Percentiles rank a stretch among this genome's conserved stretches.
Evolutionary conservation across 306 rosid species (phyloP).

Genomic region (Castanea mollissima): DNA sequence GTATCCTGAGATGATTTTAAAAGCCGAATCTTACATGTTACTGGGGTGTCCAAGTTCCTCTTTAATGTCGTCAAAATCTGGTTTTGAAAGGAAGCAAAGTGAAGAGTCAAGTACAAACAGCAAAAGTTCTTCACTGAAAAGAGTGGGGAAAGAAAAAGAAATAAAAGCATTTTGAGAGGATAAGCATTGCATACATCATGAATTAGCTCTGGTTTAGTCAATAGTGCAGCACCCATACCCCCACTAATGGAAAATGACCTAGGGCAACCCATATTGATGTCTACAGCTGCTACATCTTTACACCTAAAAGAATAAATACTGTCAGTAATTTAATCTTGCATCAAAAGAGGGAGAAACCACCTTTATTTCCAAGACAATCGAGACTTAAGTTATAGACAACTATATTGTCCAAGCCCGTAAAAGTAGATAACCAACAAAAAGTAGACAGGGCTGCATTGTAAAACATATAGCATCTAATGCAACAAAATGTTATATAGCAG

Average conservation of each 20-base stretch:
- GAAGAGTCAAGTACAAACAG: slow-evolving; percentile 10
- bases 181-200: slow-evolving; percentile 56
- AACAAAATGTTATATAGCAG: neutral
- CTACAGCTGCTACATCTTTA: slow-evolving; percentile 83
- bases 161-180: slow-evolving; percentile 10
- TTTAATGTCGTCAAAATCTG: slow-evolving; percentile 85
- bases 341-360: neutral
- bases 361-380: neutral
- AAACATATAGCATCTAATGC: neutral
- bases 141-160: neutral
- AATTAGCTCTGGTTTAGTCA: slow-evolving; percentile 78
- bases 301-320: slow-evolving; percentile 41
- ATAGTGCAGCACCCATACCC: slow-evolving; percentile 90
- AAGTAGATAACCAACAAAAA: neutral
- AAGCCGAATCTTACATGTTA: slow-evolving; percentile 89
- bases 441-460: neutral
- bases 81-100: slow-evolving; percentile 15
- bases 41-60: slow-evolving; percentile 78
- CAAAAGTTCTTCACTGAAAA: neutral
- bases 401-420: neutral
- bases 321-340: slow-evolving; percentile 1
- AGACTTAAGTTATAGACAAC: neutral
- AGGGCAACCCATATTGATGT: slow-evolving; percentile 96
- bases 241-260: slow-evolving; percentile 86
- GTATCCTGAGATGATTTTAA: slow-evolving; percentile 68